Conservation (phyloP, 768 basidiomycete genomes). For the Infundibulicybe gibba region DNA sequence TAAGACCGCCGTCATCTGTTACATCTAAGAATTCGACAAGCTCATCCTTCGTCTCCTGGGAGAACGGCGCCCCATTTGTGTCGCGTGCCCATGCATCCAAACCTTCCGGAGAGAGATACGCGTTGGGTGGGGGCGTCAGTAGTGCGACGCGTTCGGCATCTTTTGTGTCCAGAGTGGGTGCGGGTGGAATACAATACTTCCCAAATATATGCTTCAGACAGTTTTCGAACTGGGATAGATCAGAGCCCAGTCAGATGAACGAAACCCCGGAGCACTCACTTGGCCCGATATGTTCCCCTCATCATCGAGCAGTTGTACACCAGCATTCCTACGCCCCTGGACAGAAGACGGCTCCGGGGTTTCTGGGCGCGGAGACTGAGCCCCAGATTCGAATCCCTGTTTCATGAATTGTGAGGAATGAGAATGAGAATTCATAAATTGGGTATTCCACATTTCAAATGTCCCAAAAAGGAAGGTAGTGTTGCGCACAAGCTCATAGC, state of each 20-base stretch:
- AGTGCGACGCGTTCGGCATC: constrained; percentile 25
- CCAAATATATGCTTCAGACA: constrained; percentile 77
- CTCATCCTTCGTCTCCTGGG: constrained; percentile 75
- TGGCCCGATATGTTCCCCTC: constrained; percentile 67
- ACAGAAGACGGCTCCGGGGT: constrained; percentile 61
- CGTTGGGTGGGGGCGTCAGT: constrained; percentile 46
- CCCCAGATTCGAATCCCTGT: constrained; percentile 17
- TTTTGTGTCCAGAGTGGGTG: constrained; percentile 10
- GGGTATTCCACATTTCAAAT: no score
- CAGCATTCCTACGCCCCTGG: constrained; percentile 54
- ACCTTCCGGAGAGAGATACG: constrained; percentile 56
- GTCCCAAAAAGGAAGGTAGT: no score
- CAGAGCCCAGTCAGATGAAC: neutral
- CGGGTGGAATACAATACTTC: constrained; percentile 64
- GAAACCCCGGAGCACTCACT: constrained; percentile 31
- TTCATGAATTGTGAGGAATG: constrained; percentile 5
- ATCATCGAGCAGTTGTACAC: constrained; percentile 59
- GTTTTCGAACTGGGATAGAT: constrained; percentile 48
- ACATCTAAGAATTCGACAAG: constrained; percentile 73
- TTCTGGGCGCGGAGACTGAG: constrained; percentile 50
- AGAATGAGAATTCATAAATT: neutral
- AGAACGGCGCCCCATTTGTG: constrained; percentile 81
- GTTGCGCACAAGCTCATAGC: no score
- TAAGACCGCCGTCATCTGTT: constrained; percentile 65
- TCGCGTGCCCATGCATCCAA: constrained; percentile 75